A percentile compares a stretch with the other conserved stretches of the same genome.
phyloP scores from a whole-genome alignment of 345 rosid species.

The Schrenkiella parvula region DNA sequence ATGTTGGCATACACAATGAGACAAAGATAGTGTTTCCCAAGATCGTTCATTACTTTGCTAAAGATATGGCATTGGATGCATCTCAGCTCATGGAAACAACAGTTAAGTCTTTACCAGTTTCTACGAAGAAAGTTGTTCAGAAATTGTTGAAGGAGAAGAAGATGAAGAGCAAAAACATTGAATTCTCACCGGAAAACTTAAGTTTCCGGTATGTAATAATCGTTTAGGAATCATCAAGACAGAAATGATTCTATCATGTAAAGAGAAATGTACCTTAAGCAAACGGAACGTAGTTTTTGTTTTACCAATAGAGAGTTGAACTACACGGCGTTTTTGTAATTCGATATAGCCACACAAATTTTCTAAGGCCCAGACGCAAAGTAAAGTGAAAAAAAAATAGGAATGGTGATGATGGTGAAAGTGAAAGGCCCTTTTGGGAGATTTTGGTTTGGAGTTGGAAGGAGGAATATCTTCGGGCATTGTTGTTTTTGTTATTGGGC shows the following conservation, averaged over 20 bases:
- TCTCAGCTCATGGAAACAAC: constrained; percentile 37
- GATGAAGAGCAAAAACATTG: constrained; percentile 33
- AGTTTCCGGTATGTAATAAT: constrained; percentile 67
- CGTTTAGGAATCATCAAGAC: constrained; percentile 38
- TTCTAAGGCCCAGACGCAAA: constrained; percentile 26
- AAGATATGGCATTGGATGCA: constrained; percentile 57
- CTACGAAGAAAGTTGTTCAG: constrained; percentile 39
- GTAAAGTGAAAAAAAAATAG: not conserved
- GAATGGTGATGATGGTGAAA: constrained; percentile 17
- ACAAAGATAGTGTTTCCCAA: constrained; percentile 60
- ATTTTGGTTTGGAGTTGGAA: not conserved
- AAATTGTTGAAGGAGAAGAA: constrained; percentile 43
- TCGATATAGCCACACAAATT: not conserved
- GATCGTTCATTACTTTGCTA: constrained; percentile 49
- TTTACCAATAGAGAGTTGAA: not conserved
- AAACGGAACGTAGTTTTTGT: constrained; percentile 8
- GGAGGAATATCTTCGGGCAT: constrained; percentile 16
- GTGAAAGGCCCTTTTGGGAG: constrained; percentile 26
- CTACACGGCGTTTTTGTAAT: constrained; percentile 5
- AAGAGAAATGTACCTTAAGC: not conserved
- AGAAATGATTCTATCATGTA: constrained; percentile 5
- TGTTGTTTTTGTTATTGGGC: constrained; percentile 31
- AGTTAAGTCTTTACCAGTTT: constrained; percentile 41
- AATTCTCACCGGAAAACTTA: constrained; percentile 55
- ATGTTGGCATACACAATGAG: constrained; percentile 52